Evolutionary conservation across 371 early-diverging fungal species (phyloP).

Genomic region (Blastocladiella emersonii): DNA sequence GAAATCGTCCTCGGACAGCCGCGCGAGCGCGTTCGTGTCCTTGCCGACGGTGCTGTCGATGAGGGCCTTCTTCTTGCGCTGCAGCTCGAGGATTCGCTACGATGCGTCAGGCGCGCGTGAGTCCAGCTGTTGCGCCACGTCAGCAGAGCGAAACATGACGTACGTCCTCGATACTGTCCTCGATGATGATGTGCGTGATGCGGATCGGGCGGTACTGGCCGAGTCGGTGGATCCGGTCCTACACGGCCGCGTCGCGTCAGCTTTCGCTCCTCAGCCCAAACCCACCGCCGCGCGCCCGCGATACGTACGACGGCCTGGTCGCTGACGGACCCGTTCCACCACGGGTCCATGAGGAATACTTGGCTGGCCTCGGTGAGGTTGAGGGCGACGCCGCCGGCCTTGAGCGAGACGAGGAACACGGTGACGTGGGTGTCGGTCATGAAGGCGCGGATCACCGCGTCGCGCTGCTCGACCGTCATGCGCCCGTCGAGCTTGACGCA

Average conservation of each 20-base stretch:
- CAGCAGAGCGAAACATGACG: not conserved
- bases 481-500: conserved; percentile 80
- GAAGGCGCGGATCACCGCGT: conserved; percentile 61
- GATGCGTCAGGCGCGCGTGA: not conserved
- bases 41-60: conserved; percentile 81
- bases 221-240: conserved; percentile 81
- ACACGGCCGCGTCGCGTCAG: no score
- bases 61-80: conserved; percentile 87
- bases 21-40: conserved; percentile 42
- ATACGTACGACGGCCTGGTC: conserved; percentile 27
- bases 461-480: conserved; percentile 73
- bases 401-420: conserved; percentile 76
- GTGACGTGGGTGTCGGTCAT: conserved; percentile 68
- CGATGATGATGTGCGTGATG: conserved; percentile 78
- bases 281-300: conserved; percentile 25
- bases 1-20: conserved; percentile 69
- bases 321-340: conserved; percentile 92
- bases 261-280: conserved; percentile 59
- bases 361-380: conserved; percentile 89
- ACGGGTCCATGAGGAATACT: conserved; percentile 76
- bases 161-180: conserved; percentile 75
- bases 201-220: conserved; percentile 80
- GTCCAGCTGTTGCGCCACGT: not conserved
- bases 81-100: conserved; percentile 78
- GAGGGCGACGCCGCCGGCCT: conserved; percentile 93